Evolutionary conservation across 2,329 filamentous ascomycete genomes (phyloP).

Genomic region (Lasiodiplodia hormozganensis): DNA sequence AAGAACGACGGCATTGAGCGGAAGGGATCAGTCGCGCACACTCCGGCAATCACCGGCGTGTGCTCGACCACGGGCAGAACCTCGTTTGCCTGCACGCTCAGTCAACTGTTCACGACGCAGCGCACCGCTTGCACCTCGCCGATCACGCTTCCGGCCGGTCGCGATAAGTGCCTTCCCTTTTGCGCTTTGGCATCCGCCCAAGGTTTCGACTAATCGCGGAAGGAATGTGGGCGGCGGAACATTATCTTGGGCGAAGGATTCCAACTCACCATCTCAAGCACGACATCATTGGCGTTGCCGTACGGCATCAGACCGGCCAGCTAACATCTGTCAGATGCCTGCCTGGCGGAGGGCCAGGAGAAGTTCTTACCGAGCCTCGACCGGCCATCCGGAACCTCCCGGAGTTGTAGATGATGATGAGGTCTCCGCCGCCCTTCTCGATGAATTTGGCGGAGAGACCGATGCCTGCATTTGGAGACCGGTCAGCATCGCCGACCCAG

Average conservation of each 20-base stretch:
- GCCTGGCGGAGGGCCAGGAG: not conserved
- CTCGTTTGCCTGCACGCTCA: slow-evolving; percentile 60
- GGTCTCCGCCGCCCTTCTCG: slow-evolving; percentile 70
- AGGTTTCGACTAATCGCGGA: not conserved
- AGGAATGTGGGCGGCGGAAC: not conserved
- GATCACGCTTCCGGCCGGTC: too few relatives aligned
- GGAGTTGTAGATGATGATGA: slow-evolving; percentile 77
- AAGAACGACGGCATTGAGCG: slow-evolving; percentile 68
- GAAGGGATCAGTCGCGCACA: slow-evolving; percentile 75
- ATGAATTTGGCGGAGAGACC: slow-evolving; percentile 75
- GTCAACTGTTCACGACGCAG: not conserved
- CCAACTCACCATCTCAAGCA: slow-evolving; percentile 68
- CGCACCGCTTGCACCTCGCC: not conserved
- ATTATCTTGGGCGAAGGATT: not conserved
- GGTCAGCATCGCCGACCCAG: not conserved
- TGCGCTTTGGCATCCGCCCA: not conserved
- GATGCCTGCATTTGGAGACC: slow-evolving; percentile 56
- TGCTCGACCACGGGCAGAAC: slow-evolving; percentile 69
- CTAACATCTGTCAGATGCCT: slow-evolving; percentile 2
- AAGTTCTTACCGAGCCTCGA: slow-evolving; percentile 58
- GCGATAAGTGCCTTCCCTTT: not conserved
- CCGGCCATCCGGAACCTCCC: slow-evolving; percentile 77
- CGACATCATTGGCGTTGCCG: slow-evolving; percentile 72
- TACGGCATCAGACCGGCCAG: slow-evolving; percentile 75
- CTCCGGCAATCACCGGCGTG: slow-evolving; percentile 72